phyloP scores from a whole-genome alignment of 164 flowering plant species.

The Santalum album region DNA sequence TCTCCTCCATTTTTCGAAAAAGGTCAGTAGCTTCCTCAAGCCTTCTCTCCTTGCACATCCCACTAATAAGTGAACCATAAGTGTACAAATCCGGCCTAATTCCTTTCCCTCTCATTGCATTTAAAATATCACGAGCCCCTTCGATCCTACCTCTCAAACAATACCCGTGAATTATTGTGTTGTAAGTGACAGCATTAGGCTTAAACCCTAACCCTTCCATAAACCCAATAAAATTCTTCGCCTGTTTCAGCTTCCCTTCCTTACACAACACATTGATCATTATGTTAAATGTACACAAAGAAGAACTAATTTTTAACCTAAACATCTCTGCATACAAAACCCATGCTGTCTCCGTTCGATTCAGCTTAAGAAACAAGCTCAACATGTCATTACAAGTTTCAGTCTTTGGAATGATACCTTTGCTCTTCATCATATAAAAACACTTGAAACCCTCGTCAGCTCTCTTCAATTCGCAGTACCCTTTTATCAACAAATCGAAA shows the following conservation, averaged over 20 bases:
- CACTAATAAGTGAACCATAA: slow-evolving; percentile 47
- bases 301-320: slow-evolving; percentile 52
- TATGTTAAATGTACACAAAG: slow-evolving; percentile 54
- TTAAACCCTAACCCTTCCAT: slow-evolving; percentile 64
- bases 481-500: slow-evolving; percentile 47
- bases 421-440: slow-evolving; percentile 53
- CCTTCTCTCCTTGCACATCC: slow-evolving; percentile 54
- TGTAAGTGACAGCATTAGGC: slow-evolving; percentile 65
- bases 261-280: slow-evolving; percentile 76
- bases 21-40: slow-evolving; percentile 50
- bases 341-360: slow-evolving; percentile 45
- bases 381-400: slow-evolving; percentile 66
- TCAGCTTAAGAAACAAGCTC: slow-evolving; percentile 44
- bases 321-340: slow-evolving; percentile 83
- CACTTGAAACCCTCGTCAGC: slow-evolving; percentile 39
- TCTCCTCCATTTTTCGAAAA: slow-evolving; percentile 44
- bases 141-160: slow-evolving; percentile 44
- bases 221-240: slow-evolving; percentile 41
- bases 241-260: slow-evolving; percentile 85
- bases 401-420: slow-evolving; percentile 36
- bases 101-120: slow-evolving; percentile 45
- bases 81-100: slow-evolving; percentile 56
- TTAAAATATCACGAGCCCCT: slow-evolving; percentile 34
- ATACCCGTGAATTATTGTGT: slow-evolving; percentile 67
- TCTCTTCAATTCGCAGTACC: slow-evolving; percentile 45